phyloP scores from a whole-genome alignment of 2,329 filamentous ascomycete genomes.

The Ophiostoma sp. region DNA sequence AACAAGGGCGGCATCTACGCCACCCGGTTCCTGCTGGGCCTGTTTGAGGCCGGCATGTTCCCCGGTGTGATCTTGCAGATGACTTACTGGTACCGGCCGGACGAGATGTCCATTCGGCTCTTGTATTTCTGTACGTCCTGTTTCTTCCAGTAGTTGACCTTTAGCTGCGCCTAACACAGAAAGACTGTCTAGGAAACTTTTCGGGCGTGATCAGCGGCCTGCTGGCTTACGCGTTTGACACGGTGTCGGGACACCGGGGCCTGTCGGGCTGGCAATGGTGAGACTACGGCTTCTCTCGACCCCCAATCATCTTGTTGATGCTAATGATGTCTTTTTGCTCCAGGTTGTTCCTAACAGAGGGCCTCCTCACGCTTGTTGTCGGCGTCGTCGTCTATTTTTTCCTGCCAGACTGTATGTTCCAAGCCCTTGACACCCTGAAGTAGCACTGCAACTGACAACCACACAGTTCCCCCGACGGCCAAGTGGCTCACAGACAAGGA shows the following conservation, averaged over 20 bases:
- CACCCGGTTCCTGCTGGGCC: conserved; percentile 54
- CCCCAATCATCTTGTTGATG: background rate
- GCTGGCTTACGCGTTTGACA: conserved; percentile 41
- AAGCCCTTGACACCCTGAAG: background rate
- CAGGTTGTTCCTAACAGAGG: conserved; percentile 40
- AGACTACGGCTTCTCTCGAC: background rate
- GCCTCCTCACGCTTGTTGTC: conserved; percentile 42
- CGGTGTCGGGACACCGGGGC: conserved; percentile 34
- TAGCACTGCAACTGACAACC: background rate
- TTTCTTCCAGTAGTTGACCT: background rate
- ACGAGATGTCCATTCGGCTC: conserved; percentile 43
- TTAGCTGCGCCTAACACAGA: background rate
- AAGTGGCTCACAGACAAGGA: conserved; percentile 43
- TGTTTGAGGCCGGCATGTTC: conserved; percentile 63
- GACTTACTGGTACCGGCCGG: conserved; percentile 45
- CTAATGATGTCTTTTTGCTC: background rate
- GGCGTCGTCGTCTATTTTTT: conserved; percentile 47
- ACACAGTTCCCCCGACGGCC: conserved; percentile 38
- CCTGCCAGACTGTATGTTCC: conserved; percentile 46
- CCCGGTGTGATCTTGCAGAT: conserved; percentile 51
- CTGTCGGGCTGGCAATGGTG: conserved; percentile 36
- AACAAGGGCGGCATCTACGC: conserved; percentile 44
- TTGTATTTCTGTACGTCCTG: conserved; percentile 40
- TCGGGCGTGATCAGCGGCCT: conserved; percentile 39
- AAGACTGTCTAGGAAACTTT: conserved; percentile 39